phyloP scores from a whole-genome alignment of 495 filamentous ascomycete genomes.

The Tuber borchii region DNA sequence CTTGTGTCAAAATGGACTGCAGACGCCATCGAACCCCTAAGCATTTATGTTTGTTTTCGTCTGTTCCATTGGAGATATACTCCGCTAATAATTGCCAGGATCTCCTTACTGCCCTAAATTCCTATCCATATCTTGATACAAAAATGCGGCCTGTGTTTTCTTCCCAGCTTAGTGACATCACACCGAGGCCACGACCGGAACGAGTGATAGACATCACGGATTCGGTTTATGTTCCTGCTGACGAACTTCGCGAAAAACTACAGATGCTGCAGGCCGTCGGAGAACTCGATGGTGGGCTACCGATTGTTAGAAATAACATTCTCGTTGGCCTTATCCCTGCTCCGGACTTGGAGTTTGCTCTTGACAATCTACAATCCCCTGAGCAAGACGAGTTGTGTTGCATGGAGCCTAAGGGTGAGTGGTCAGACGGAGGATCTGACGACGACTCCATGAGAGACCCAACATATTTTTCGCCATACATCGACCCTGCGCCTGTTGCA shows the following conservation, averaged over 20 bases:
- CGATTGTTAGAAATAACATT: slow-evolving; percentile 71
- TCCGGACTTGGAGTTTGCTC: slow-evolving; percentile 86
- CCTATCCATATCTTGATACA: slow-evolving; percentile 91
- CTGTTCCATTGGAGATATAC: neutral
- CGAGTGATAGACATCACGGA: slow-evolving; percentile 80
- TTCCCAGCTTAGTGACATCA: slow-evolving; percentile 75
- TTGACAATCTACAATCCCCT: slow-evolving; percentile 74
- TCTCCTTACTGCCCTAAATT: slow-evolving; percentile 91
- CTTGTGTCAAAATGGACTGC: slow-evolving; percentile 97
- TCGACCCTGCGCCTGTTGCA: slow-evolving; percentile 83
- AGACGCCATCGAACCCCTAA: slow-evolving; percentile 86
- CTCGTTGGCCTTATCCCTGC: slow-evolving; percentile 87
- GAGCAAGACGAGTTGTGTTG: slow-evolving; percentile 61
- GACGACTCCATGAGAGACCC: slow-evolving; percentile 55
- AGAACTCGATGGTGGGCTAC: slow-evolving; percentile 86
- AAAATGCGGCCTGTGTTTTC: slow-evolving; percentile 87
- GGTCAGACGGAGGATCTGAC: slow-evolving; percentile 50
- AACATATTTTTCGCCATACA: slow-evolving; percentile 80
- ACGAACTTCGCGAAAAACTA: slow-evolving; percentile 68
- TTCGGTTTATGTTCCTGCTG: slow-evolving; percentile 69
- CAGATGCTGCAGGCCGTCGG: slow-evolving; percentile 74
- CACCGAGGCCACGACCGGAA: slow-evolving; percentile 62
- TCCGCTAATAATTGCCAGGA: slow-evolving; percentile 51
- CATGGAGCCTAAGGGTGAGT: slow-evolving; percentile 60
- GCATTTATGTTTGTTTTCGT: slow-evolving; percentile 69